Evolutionary conservation across 345 rosid species (phyloP), one percentile per base, ranked within the genome.

Genomic region (Brassica rapa): DNA sequence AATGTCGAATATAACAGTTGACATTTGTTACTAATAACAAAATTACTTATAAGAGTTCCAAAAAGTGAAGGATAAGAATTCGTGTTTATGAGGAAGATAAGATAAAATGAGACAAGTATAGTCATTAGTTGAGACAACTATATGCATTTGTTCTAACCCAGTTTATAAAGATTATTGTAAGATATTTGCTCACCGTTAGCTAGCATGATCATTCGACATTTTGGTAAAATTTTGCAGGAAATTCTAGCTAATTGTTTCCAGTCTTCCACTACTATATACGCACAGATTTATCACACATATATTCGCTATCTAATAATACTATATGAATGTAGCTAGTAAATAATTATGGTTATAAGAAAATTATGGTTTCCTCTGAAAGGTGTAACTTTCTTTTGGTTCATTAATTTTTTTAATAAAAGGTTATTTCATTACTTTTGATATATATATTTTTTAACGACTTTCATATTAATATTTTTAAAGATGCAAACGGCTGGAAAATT

Each of bases 1-100:
- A 35, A 0, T 27, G 30, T 68, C 51, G 62, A 49, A 25, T 21
- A 37, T 76, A 43, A 43, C n/a, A 61, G 29, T 77, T 77, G 74
- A 77, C 80, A 77, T 63, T 77, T 77, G 59, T 6, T 21, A 23
- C 64, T 35, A 64, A 11, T 39, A 77, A 33, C 73, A 29, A 61
- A 39, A 39, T 39, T 39, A 39, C 8, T 49, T 14, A 5, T 14
- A n/a, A 49, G 5, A n/a, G 6, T 49, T 5, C 56, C 8, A 49
- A 14, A 75, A 57, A 56, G 5, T 49, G 19, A 14, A 49, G 56
- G 56, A 49, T 49, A 49, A 49, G 56, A 6, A 49, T 14, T 49
- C 56, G 19, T n/a, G 56, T 49, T n/a, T 49, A 49, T n/a, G 56
- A 49, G 56, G 6, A 14, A 49, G 16, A 49, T 49, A 39, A 41